Evolutionary conservation across 2,329 filamentous ascomycete species (phyloP), one percentile per base, ranked within the genome.

Genomic region (Metarhizium sp.): DNA sequence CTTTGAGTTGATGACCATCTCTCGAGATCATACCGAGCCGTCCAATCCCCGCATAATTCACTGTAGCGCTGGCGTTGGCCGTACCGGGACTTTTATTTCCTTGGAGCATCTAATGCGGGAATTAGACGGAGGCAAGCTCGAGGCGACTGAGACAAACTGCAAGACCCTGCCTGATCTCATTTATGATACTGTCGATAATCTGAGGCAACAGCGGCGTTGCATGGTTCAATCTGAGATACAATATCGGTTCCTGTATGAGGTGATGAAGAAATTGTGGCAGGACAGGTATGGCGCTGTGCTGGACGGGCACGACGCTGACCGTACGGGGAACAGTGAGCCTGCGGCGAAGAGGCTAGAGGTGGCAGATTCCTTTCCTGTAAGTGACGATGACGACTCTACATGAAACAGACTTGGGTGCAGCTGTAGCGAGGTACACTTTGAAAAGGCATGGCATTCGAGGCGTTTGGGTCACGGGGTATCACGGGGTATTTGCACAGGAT

Each of bases 151-250:
- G 54, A 62, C 64, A 16, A 58, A 62, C 13, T 51, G 52, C n/a
- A 60, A 67, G 50, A 60, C 61, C 14, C 11, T 20, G 13, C 60
- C 60, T 0, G 92, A 96, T 64, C 80, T 87, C 2, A 79, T 99
- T 45, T 88, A 85, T 61, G 79, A 87, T 18, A 87, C 88, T 0
- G 92, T 99, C 54, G 87, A 95, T 63, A 73, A 75, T 58, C 78
- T 99, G 55, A 82, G 94, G 48, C 83, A 92, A 69, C 94, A 99
- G 75, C 82, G 94, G 18, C 88, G 90, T 75, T 89, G 86, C 72
- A 99, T 99, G 94, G 94, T 99, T 5, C 94, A 97, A 72, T 86
- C 88, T 49, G 88, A 92, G 63, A 69, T 79, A 50, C 94, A 99
- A 69, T 94, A 88, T 64, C 72, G 82, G 42, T 96, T 97, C 68